Conservation (phyloP, 345 rosid species). For the Dovyalis caffra region DNA sequence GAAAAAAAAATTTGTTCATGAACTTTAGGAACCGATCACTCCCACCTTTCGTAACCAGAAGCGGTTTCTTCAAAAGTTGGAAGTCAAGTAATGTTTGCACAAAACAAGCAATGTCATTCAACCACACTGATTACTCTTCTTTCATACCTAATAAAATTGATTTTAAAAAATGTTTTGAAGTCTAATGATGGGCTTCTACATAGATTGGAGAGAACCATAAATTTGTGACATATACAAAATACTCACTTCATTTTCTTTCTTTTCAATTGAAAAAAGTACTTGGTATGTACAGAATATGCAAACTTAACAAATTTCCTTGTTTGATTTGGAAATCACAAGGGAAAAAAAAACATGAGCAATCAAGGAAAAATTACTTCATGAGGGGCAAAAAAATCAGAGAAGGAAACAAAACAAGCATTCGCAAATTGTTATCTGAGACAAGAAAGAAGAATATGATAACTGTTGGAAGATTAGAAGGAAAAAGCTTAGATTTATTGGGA, state of each 20-base stretch:
- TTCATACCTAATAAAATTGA: not conserved
- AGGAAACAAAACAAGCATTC: not conserved
- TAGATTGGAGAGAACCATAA: not conserved
- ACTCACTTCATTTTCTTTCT: not conserved
- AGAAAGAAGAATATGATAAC: not conserved
- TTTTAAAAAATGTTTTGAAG: not conserved
- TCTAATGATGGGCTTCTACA: not conserved
- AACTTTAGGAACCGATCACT: no score
- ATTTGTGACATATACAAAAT: not conserved
- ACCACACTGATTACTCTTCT: not conserved
- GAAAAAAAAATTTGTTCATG: no score
- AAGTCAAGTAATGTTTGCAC: not conserved
- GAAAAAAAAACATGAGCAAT: no score
- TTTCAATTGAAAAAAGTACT: no score
- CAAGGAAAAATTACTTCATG: not conserved
- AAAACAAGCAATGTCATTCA: not conserved
- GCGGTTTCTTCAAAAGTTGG: not conserved
- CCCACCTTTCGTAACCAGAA: no score
- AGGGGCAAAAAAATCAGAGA: not conserved
- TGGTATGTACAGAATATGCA: not conserved
- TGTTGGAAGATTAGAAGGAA: no score
- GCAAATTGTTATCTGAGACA: not conserved
- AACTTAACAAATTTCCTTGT: no score
- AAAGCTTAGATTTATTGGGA: no score
- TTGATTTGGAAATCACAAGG: no score